Base-by-base conservation (phyloP, 306 rosid species). In the Calophaca sinica region DNA sequence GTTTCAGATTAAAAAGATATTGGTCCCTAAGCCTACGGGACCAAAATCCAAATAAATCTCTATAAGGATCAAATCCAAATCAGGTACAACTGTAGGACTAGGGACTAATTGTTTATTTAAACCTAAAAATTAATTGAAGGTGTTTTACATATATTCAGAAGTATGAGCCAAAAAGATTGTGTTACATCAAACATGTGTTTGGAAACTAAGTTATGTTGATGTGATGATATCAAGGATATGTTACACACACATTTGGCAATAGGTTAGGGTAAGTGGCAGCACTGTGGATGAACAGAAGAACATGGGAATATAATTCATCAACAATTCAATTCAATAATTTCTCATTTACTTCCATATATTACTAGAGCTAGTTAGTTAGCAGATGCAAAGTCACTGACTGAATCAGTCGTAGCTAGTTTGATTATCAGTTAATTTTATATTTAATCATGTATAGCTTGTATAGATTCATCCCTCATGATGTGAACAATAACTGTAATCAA, bases 401-500 rank as follows among this genome's bases (percentile, higher is more conserved):
- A 72, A 72, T 45, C 39, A 39, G 3, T 69, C 33, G 11, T 32
- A 32, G 28, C 9, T 51, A 50, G 61, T 49, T 50, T 45, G 14
- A 1, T 4, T 31, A 68, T 68, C 20, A 51, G 12, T 36, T 50
- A 39, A 6, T 33, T 72, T 28, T 6, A 57, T 14, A 42, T 4
- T 11, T n/a, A 55, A 42, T 13, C 52, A 72, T 41, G 8, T 11
- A 41, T 72, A 20, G 26, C 26, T 20, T 20, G 26, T 20, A 20
- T 20, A 20, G 1, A 20, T 20, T 20, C 26, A 20, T 20, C 26
- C 26, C 26, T 0, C 6, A 48, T 31, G 32, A 44, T 15, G 42
- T n/a, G 29, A 53, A 9, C 32, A 72, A 72, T 61, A 41, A 53
- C 38, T 15, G 12, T 50, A 64, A 75, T 45, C 28, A 54, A 65